Evolutionary conservation across 139 green algal species (phyloP), one percentile per base, ranked within the genome.

Genomic region (Chlamydomonas sp.): DNA sequence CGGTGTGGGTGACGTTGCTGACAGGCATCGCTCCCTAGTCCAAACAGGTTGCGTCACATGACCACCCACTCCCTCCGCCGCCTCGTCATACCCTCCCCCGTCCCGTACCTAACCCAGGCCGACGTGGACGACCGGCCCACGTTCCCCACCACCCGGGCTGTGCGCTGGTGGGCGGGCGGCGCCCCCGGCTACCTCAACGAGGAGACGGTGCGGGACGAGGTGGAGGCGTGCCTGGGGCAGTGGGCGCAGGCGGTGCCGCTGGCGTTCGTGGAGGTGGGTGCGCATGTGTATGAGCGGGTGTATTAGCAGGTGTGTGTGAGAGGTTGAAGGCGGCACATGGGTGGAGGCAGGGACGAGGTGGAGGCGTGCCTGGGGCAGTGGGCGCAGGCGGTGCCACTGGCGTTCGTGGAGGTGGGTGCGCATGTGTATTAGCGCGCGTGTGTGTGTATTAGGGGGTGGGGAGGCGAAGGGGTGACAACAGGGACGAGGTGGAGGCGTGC

Each of bases 261-360:
- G 63, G 58, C 61, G 61, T 91, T 91, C 77, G 14, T 74, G 17
- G 69, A 84, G 71, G 88, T 88, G 76, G 2, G 79, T 49, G 61
- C 8, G 15, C 15, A 57, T 9, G 15, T 69, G 64, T 69, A 10
- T 12, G 10, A 12, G 10, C 64, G 64, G 10, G 12, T 69, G 64
- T 12, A 12, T 12, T n/a, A n/a, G n/a, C n/a, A n/a, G n/a, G n/a
- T n/a, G n/a, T n/a, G n/a, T n/a, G n/a, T n/a, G n/a, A n/a, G n/a
- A n/a, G n/a, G n/a, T n/a, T n/a, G n/a, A n/a, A n/a, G n/a, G n/a
- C n/a, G n/a, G n/a, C n/a, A n/a, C n/a, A n/a, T n/a, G n/a, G n/a
- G n/a, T n/a, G n/a, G n/a, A n/a, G n/a, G n/a, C n/a, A n/a, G 60
- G 1, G 77, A 72, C 68, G 88, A 91, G 82, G 82, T 88, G 81